A percentile compares a stretch with the other conserved stretches of the same genome.
These are phyloP conservation scores for Syzygium aqueum DNA, from an alignment of 345 rosid genomes.

Conservation along the genomic window DNA sequence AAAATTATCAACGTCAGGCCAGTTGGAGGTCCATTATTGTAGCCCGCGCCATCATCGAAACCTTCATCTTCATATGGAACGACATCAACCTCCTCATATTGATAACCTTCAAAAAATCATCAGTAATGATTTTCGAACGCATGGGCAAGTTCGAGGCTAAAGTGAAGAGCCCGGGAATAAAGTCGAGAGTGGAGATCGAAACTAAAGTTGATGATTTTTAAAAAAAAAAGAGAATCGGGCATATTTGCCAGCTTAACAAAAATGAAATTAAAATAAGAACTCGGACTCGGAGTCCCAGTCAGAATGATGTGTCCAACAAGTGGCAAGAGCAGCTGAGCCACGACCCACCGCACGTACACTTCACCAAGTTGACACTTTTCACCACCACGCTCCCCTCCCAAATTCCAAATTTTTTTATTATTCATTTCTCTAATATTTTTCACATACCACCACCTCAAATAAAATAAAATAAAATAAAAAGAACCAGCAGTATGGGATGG, in stretches of 20 bases:
- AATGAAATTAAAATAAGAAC: neutral
- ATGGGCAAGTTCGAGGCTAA: neutral
- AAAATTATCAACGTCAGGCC: too few species aligned
- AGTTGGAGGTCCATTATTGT: neutral
- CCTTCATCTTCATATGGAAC: neutral
- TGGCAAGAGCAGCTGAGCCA: neutral
- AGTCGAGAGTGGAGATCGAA: neutral
- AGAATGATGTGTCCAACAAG: neutral
- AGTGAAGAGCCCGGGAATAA: neutral
- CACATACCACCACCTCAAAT: neutral
- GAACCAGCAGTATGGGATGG: neutral
- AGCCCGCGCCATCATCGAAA: rapidly evolving
- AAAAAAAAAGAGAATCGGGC: neutral
- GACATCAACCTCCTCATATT: neutral
- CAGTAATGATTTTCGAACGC: neutral
- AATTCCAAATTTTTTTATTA: too few species aligned
- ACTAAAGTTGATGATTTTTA: neutral
- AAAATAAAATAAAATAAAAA: neutral
- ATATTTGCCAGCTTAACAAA: neutral
- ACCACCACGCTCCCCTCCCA: neutral
- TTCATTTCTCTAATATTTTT: neutral
- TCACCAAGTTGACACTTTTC: neutral
- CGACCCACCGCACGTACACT: neutral
- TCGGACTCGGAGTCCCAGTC: neutral
- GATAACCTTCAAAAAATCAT: neutral